These are phyloP conservation scores for Dictyostelium intermedium DNA, from an alignment of 78 protist genomes.

Conservation along the genomic window DNA sequence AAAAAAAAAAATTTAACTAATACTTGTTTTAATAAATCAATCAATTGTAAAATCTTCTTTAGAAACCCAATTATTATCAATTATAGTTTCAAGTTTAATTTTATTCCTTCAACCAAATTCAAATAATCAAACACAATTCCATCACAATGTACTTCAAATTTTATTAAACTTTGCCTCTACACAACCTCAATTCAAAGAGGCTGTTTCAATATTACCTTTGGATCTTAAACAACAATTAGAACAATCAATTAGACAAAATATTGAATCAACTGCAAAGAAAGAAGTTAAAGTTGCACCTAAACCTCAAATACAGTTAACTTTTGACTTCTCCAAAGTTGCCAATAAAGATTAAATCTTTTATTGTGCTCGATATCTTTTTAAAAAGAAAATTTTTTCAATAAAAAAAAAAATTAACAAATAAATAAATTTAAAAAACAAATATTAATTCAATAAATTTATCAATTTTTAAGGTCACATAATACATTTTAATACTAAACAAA, in stretches of 20 bases:
- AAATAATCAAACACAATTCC: neutral
- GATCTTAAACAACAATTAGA: slow-evolving; percentile 49
- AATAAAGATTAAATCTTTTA: slow-evolving; percentile 12
- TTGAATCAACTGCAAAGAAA: neutral
- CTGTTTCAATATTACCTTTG: slow-evolving; percentile 30
- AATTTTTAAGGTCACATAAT: no score
- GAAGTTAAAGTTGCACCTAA: slow-evolving; percentile 29
- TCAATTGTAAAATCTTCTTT: neutral
- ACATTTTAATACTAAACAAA: no score
- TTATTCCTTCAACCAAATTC: slow-evolving; percentile 19
- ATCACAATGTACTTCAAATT: neutral
- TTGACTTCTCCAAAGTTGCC: slow-evolving; percentile 53
- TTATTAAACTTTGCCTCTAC: slow-evolving; percentile 53
- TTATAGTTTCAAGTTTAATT: slow-evolving; percentile 34
- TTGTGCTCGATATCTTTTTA: no score
- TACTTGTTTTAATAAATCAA: neutral
- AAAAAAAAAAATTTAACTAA: no score
- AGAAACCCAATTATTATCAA: slow-evolving; percentile 23
- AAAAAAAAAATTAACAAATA: no score
- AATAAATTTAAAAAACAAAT: no score
- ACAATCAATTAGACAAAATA: slow-evolving; percentile 57
- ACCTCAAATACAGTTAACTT: slow-evolving; percentile 37
- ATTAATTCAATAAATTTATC: no score
- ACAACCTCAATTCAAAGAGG: slow-evolving; percentile 45
- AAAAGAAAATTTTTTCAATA: neutral